These are phyloP conservation scores for Capronia coronata DNA, from an alignment of 2,329 filamentous ascomycete species.

Conservation along the genomic window DNA sequence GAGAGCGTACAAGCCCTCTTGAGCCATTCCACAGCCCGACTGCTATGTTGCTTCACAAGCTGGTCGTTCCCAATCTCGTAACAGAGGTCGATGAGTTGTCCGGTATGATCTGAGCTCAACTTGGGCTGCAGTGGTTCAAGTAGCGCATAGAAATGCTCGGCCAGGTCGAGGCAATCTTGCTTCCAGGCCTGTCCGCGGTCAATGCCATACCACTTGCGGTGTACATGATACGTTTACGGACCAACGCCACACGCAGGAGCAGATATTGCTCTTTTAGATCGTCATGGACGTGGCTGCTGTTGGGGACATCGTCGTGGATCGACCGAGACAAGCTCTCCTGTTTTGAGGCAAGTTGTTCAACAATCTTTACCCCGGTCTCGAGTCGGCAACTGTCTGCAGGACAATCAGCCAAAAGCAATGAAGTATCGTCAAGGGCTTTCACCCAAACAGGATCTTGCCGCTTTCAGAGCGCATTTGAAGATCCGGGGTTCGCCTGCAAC, in stretches of 20 bases:
- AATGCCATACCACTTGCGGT: background rate
- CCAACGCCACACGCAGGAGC: constrained; percentile 59
- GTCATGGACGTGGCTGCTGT: constrained; percentile 7
- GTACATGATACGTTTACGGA: constrained; percentile 36
- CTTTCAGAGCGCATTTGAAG: constrained; percentile 61
- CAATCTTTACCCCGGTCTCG: constrained; percentile 52
- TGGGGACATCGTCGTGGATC: background rate
- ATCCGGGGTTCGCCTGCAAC: constrained; percentile 48
- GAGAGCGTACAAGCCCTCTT: constrained; percentile 59
- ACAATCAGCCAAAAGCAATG: background rate
- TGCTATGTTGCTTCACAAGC: constrained; percentile 47
- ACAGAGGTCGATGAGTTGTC: constrained; percentile 60
- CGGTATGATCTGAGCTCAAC: constrained; percentile 48
- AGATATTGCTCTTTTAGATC: constrained; percentile 50
- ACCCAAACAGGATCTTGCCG: constrained; percentile 54
- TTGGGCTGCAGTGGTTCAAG: constrained; percentile 36
- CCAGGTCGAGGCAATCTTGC: constrained; percentile 64
- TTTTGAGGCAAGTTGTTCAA: constrained; percentile 55
- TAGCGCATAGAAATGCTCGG: constrained; percentile 69
- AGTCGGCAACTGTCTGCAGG: constrained; percentile 37
- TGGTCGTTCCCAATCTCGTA: constrained; percentile 65
- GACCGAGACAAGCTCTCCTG: constrained; percentile 1
- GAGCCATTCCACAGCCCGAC: constrained; percentile 64
- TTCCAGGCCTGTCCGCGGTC: constrained; percentile 59
- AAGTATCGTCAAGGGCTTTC: background rate